phyloP scores from a whole-genome alignment of 1,284 basidiomycete genomes.

The Boletellus deceptivus region DNA sequence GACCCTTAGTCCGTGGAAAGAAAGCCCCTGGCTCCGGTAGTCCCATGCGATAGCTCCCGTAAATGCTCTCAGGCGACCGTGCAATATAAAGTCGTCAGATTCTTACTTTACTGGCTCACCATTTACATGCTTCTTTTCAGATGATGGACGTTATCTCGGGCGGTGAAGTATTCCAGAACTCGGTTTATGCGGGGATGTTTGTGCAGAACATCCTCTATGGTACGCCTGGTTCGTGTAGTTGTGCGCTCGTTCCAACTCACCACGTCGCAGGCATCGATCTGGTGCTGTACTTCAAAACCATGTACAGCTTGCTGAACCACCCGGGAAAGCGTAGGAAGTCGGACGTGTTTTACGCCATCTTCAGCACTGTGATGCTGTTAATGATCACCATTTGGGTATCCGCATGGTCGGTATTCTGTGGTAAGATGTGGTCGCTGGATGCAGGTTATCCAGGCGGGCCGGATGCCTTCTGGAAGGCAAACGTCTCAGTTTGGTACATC shows the following conservation, averaged over 20 bases:
- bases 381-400: conserved; percentile 10
- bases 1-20: too few relatives aligned
- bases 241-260: too few relatives aligned
- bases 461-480: neutral
- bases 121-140: too few relatives aligned
- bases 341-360: conserved; percentile 10
- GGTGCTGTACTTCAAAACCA: conserved; percentile 11
- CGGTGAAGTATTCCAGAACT: too few relatives aligned
- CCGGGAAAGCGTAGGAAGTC: neutral
- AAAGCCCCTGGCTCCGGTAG: too few relatives aligned
- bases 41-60: too few relatives aligned
- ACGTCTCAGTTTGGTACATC: conserved; percentile 5
- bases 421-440: conserved; percentile 13
- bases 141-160: too few relatives aligned
- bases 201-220: conserved; percentile 11
- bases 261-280: conserved; percentile 9
- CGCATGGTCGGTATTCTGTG: conserved; percentile 6
- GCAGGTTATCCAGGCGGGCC: conserved; percentile 2
- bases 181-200: conserved; percentile 7
- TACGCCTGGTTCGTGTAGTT: neutral
- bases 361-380: conserved; percentile 14
- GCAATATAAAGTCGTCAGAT: too few relatives aligned
- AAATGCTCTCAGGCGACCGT: too few relatives aligned
- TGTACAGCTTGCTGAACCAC: conserved; percentile 1
- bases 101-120: too few relatives aligned